These are phyloP conservation scores for Mrakia blollopis DNA, from an alignment of 768 basidiomycete species.

Conservation along the genomic window DNA sequence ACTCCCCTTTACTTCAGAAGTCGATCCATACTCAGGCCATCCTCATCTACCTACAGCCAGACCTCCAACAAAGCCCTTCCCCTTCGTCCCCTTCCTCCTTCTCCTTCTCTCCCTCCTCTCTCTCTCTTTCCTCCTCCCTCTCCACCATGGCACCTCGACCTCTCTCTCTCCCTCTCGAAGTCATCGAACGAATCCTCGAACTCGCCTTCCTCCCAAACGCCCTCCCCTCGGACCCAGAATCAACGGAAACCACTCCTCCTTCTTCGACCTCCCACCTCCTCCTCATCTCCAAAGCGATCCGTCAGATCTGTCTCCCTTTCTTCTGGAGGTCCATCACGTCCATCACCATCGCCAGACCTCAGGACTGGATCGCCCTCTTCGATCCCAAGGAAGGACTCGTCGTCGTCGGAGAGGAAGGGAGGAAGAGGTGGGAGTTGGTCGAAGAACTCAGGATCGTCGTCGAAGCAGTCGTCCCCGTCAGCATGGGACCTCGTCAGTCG, in stretches of 20 bases:
- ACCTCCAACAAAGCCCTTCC: too few species aligned
- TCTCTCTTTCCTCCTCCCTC: too few species aligned
- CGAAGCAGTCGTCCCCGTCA: not conserved
- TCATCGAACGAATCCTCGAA: not conserved
- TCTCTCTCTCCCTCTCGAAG: not conserved
- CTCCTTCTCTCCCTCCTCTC: too few species aligned
- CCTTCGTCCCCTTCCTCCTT: too few species aligned
- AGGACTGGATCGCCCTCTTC: not conserved
- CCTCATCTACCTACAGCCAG: too few species aligned
- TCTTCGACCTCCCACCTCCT: not conserved
- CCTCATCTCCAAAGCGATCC: not conserved
- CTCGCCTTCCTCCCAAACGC: not conserved
- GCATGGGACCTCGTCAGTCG: not conserved
- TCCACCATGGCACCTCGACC: not conserved
- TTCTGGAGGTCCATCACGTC: not conserved
- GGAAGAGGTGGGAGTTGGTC: not conserved
- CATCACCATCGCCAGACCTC: not conserved
- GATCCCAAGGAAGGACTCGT: not conserved
- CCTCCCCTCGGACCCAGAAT: not conserved
- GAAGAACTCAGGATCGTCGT: not conserved
- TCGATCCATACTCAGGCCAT: too few species aligned
- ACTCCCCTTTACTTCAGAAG: too few species aligned
- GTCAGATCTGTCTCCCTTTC: not conserved
- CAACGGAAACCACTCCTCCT: not conserved
- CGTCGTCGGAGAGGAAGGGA: not conserved